phyloP scores from a whole-genome alignment of 768 basidiomycete genomes.

The Lactarius tabidus region DNA sequence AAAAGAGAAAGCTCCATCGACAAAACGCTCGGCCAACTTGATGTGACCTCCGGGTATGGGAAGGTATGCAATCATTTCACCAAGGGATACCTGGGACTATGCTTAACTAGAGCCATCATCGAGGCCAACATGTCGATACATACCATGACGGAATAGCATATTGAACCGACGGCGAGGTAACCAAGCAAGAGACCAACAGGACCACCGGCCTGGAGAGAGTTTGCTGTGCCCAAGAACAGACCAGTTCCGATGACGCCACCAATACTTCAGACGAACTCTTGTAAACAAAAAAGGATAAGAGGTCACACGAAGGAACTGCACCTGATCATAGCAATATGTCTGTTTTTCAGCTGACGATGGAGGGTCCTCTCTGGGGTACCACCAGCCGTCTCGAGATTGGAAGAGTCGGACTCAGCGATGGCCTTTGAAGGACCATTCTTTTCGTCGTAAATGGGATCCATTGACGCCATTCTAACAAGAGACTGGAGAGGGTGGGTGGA shows the following conservation, averaged over 20 bases:
- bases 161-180: constrained; percentile 58
- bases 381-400: neutral
- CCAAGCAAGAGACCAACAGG: constrained; percentile 74
- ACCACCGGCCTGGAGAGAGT: constrained; percentile 51
- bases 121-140: constrained; percentile 15
- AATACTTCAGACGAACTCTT: constrained; percentile 26
- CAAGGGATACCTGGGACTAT: constrained; percentile 50
- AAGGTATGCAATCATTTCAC: constrained; percentile 73
- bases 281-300: constrained; percentile 4
- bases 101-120: neutral
- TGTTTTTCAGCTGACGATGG: constrained; percentile 41
- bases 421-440: neutral
- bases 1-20: constrained; percentile 65
- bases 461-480: constrained; percentile 27
- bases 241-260: constrained; percentile 44
- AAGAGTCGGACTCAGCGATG: neutral
- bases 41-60: constrained; percentile 81
- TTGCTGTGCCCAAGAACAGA: constrained; percentile 43
- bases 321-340: constrained; percentile 84
- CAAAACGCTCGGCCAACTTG: constrained; percentile 75
- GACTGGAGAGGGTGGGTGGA: constrained; percentile 16
- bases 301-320: constrained; percentile 21
- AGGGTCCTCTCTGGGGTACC: constrained; percentile 17
- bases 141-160: constrained; percentile 72
- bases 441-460: constrained; percentile 17